These are phyloP conservation scores for Spiromastix sp. DNA, from an alignment of 2,329 filamentous ascomycete genomes.

Conservation along the genomic window DNA sequence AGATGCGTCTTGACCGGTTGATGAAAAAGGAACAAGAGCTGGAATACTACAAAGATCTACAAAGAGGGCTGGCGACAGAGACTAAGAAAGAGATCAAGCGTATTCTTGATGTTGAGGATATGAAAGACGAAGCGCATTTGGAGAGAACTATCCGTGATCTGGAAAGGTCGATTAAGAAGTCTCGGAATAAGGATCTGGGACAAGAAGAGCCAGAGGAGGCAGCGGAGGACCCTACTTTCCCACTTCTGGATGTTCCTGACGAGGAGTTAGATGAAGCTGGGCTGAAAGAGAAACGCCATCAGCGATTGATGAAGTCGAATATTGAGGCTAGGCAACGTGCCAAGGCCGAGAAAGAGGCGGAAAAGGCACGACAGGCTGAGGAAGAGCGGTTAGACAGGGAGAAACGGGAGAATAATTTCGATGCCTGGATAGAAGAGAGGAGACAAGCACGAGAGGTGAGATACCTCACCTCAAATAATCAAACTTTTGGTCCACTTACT, in stretches of 20 bases:
- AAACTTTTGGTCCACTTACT: conserved; percentile 6
- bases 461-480: conserved; percentile 1
- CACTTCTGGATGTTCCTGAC: conserved; percentile 78
- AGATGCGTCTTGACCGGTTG: conserved; percentile 90
- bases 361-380: conserved; percentile 74
- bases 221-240: conserved; percentile 68
- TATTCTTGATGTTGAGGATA: conserved; percentile 77
- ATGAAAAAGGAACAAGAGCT: conserved; percentile 93
- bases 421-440: conserved; percentile 77
- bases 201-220: conserved; percentile 73
- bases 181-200: conserved; percentile 86
- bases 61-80: conserved; percentile 58
- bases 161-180: conserved; percentile 79
- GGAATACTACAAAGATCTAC: conserved; percentile 83
- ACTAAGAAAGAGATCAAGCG: conserved; percentile 87
- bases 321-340: conserved; percentile 87
- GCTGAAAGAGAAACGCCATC: conserved; percentile 84
- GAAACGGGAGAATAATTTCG: conserved; percentile 70
- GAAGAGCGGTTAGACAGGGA: conserved; percentile 77
- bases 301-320: conserved; percentile 86
- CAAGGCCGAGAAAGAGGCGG: conserved; percentile 89
- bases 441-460: conserved; percentile 54
- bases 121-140: conserved; percentile 81
- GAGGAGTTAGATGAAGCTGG: conserved; percentile 87
- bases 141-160: conserved; percentile 80